Percentiles rank a stretch among this genome's conserved stretches.
phyloP scores from a whole-genome alignment of 306 rosid species.

The Quercus engelmannii region DNA sequence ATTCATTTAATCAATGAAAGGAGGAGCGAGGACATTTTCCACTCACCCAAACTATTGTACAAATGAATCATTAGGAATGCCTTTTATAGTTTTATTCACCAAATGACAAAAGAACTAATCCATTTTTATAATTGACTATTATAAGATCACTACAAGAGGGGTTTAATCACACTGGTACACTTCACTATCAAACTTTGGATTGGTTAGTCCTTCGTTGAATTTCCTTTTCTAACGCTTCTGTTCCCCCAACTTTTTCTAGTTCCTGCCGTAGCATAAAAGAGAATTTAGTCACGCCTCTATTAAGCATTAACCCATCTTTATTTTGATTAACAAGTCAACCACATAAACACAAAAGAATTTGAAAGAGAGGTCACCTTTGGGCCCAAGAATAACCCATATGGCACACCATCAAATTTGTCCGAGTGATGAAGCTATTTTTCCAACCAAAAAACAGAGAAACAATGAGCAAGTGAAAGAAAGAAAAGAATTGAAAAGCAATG shows the following conservation, averaged over 20 bases:
- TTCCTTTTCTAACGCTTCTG: conserved; percentile 79
- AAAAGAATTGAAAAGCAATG: background rate
- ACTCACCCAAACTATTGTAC: background rate
- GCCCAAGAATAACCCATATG: conserved; percentile 94
- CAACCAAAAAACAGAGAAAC: conserved; percentile 12
- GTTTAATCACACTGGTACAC: too few species aligned
- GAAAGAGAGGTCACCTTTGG: conserved; percentile 51
- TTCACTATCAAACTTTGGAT: background rate
- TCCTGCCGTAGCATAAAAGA: conserved; percentile 51
- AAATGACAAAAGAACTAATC: background rate
- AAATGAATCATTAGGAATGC: background rate
- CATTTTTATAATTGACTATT: background rate
- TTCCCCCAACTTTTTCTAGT: conserved; percentile 82
- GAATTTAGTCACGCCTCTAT: background rate
- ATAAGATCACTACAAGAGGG: background rate
- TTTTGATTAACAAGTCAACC: background rate
- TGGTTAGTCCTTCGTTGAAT: conserved; percentile 17
- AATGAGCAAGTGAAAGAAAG: conserved; percentile 11
- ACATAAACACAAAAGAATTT: background rate
- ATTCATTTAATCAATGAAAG: background rate
- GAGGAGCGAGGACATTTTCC: background rate
- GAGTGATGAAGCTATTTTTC: conserved; percentile 77
- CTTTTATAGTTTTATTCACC: background rate
- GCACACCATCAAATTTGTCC: conserved; percentile 84
- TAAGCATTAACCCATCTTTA: too few species aligned